phyloP scores from a whole-genome alignment of 1,284 basidiomycete species.

The Heliocybe sulcata region DNA sequence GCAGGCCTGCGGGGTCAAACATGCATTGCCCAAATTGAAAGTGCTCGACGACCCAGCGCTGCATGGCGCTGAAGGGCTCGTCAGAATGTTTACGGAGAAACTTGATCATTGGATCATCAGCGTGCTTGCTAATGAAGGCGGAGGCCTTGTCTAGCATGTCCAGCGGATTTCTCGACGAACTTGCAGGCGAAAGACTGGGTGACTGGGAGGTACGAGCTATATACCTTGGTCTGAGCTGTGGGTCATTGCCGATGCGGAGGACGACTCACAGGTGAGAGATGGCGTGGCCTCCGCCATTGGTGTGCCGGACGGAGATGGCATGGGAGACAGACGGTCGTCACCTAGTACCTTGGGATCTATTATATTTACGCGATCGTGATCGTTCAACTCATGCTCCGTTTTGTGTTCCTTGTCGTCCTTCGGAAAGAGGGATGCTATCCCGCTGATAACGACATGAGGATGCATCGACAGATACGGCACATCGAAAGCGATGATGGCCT shows the following conservation, averaged over 20 bases:
- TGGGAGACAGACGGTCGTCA: background rate
- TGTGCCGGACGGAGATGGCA: conserved; percentile 1
- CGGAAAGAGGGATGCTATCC: conserved; percentile 44
- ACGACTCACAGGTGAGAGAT: background rate
- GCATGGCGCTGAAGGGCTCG: conserved; percentile 36
- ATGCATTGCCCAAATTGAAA: conserved; percentile 50
- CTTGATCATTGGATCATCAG: conserved; percentile 32
- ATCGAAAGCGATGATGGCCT: conserved; percentile 50
- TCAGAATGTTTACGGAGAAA: conserved; percentile 44
- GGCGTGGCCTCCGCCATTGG: background rate
- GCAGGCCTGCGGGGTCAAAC: conserved; percentile 44
- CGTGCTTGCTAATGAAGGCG: conserved; percentile 28
- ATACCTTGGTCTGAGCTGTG: too few species aligned
- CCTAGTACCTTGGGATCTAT: conserved; percentile 25
- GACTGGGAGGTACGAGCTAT: conserved; percentile 2
- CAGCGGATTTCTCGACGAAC: conserved; percentile 12
- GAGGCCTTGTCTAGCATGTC: conserved; percentile 23
- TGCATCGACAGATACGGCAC: conserved; percentile 54
- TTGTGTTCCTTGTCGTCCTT: conserved; percentile 23
- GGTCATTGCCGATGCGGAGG: background rate
- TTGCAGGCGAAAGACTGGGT: conserved; percentile 8
- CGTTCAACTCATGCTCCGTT: conserved; percentile 36
- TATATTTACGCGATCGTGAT: conserved; percentile 32
- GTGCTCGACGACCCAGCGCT: conserved; percentile 41
- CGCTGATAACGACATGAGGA: conserved; percentile 49